Evolutionary conservation across 2,329 filamentous ascomycete genomes (phyloP), one percentile per base, ranked within the genome.

Genomic region (Stagonosporopsis cucurbitacearum): DNA sequence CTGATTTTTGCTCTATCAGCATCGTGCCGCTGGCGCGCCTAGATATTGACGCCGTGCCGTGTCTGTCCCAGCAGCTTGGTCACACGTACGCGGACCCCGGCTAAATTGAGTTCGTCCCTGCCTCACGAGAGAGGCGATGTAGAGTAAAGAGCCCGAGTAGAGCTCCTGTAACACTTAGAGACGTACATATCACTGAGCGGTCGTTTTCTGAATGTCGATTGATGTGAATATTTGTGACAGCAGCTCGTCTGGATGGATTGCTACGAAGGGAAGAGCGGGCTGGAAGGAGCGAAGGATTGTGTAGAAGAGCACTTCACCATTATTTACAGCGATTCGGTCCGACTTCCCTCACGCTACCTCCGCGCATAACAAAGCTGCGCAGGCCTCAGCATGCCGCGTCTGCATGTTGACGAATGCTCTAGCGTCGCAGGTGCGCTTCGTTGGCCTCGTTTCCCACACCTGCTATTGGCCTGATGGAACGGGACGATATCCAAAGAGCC

Each of bases 271-370:
- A 40, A 37, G 23, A 25, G 41, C 32, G 26, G 42, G 30, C 42
- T 13, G 17, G 11, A 7, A 22, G 19, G 30, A 39, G n/a, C 30
- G 35, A 39, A 26, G 35, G 41, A 28, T 13, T 22, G 36, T 35
- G 36, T n/a, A n/a, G n/a, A 46, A 43, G 22, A 43, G 20, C 36
- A 35, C 30, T 53, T 42, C 36, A 47, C 30, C 36, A 47, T 26
- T 9, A 22, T 28, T n/a, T 5, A 7, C 45, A 39, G 17, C 17
- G 13, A 33, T n/a, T 53, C 43, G 37, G 50, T 8, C 50, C 50
- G 37, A 53, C 35, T 39, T 42, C 4, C 20, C 12, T 13, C 13
- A 36, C 43, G 50, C 30, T 44, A 37, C 37, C 23, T 2, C 37
- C 30, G 43, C 43, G 50, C 50, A 36, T 42, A 28, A 30, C 17